Conservation (phyloP, 371 early-diverging fungal genomes). For the Fennellomyces sp. region DNA sequence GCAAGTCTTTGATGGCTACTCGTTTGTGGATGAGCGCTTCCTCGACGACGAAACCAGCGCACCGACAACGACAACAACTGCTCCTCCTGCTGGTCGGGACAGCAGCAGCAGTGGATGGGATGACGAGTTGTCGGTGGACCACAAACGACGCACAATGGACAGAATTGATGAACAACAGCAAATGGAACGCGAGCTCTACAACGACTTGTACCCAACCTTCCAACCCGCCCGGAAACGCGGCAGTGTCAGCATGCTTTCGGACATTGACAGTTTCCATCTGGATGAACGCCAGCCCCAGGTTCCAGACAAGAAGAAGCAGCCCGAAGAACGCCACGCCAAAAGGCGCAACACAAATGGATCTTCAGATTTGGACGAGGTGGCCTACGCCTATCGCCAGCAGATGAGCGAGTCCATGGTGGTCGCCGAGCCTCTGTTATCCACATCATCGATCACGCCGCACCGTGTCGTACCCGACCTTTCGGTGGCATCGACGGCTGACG, state of each 20-base stretch:
- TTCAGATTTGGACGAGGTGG: constrained; percentile 8
- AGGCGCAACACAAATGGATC: constrained; percentile 37
- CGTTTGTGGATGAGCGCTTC: constrained; percentile 42
- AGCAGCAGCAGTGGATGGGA: constrained; percentile 6
- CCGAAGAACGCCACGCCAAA: constrained; percentile 33
- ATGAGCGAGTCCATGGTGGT: constrained; percentile 16
- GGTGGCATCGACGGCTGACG: constrained; percentile 6
- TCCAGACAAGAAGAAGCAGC: background rate
- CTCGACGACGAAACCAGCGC: constrained; percentile 10
- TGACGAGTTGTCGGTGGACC: background rate
- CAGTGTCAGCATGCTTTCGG: constrained; percentile 49
- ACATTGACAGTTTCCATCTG: constrained; percentile 34
- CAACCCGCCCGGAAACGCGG: constrained; percentile 41
- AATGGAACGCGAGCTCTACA: constrained; percentile 12
- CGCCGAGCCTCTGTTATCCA: constrained; percentile 7
- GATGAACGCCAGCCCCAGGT: constrained; percentile 6
- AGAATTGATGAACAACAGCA: constrained; percentile 18
- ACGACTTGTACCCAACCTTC: constrained; percentile 7
- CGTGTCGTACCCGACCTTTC: constrained; percentile 14
- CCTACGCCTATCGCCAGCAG: constrained; percentile 31
- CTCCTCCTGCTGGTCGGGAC: background rate
- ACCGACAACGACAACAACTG: constrained; percentile 3
- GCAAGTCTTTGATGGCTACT: constrained; percentile 61
- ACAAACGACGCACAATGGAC: constrained; percentile 18
- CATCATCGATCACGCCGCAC: constrained; percentile 5